Evolutionary conservation across 176 grass and related monocot genomes (phyloP), one percentile per base, ranked within the genome.

Genomic region (Luzula sylvatica): DNA sequence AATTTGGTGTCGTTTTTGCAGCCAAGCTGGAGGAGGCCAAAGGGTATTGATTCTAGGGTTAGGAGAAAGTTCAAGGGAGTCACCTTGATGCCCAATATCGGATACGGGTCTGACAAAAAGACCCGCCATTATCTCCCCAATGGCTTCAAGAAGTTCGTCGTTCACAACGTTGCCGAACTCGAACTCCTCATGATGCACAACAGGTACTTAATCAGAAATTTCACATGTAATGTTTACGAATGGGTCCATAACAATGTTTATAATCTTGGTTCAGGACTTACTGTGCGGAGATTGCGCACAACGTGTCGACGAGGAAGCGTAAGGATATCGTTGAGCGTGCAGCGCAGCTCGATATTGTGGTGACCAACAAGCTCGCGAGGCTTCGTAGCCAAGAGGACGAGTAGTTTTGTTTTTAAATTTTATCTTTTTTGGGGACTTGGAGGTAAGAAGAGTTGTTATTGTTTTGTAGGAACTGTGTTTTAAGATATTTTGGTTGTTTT

Each of bases 101-200:
- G 87, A 6, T 87, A 86, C 2, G 77, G 73, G 3, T 86, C 87
- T n/a, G 87, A 93, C 67, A 78, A 86, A 73, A 78, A 65, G 75
- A 86, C 66, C 16, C 70, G 66, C 23, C 77, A 93, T 32, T 82
- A 69, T 69, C 81, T 86, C 27, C 73, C 81, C 16, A 93, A 82
- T 58, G 75, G 64, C 16, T 93, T 93, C 56, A 82, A 78, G 73
- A 93, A 93, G 56, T 93, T 86, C 28, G 73, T 78, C 14, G 81
- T 93, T 15, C 87, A 86, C 73, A 86, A 86, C 27, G 55, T 75
- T 2, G 74, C 87, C 41, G 87, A 93, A 23, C 51, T 93, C 9
- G 66, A 86, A 53, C 38, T 93, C 52, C 73, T 86, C n/a, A 93
- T 88, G 85, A 88, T 88, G 85, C 81, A 93, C 66, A 86, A 88